Evolutionary conservation across 2,329 filamentous ascomycete species (phyloP).

Genomic region (Metarhizium rileyi): DNA sequence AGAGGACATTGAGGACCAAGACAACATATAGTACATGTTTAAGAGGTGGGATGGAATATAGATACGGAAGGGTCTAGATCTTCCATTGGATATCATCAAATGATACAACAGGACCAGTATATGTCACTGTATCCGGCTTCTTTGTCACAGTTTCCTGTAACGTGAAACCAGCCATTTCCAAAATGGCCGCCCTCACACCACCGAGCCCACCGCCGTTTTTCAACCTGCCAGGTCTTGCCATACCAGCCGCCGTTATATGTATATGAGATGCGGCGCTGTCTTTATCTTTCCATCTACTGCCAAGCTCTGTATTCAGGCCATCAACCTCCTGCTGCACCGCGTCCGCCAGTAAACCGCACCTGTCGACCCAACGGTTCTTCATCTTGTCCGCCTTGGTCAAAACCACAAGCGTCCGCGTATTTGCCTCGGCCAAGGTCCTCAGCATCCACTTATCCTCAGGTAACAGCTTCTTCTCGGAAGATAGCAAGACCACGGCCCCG

Average conservation of each 20-base stretch:
- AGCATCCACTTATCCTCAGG: constrained; percentile 38
- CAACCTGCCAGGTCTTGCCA: constrained; percentile 19
- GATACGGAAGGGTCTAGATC: constrained; percentile 8
- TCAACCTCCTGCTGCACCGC: constrained; percentile 19
- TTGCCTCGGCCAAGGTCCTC: constrained; percentile 33
- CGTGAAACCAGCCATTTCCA: constrained; percentile 31
- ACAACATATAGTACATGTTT: not conserved
- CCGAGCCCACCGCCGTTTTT: constrained; percentile 29
- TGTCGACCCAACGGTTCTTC: constrained; percentile 18
- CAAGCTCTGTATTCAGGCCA: constrained; percentile 12
- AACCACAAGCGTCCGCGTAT: constrained; percentile 37
- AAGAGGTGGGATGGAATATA: constrained; percentile 3
- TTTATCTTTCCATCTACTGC: constrained; percentile 19
- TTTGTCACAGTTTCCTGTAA: constrained; percentile 21
- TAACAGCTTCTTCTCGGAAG: constrained; percentile 42
- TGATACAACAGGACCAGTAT: constrained; percentile 26
- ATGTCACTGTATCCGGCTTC: constrained; percentile 25
- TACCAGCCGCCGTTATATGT: constrained; percentile 28
- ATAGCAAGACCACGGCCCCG: constrained; percentile 44
- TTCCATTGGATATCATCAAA: constrained; percentile 30
- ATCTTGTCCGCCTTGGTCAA: constrained; percentile 49
- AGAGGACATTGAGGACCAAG: not conserved
- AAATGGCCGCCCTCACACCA: constrained; percentile 27
- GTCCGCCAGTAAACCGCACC: constrained; percentile 17
- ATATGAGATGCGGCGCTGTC: constrained; percentile 20